Base-by-base conservation (phyloP, 108 stramenopile genomes). In the Cyclotella kingstonii region DNA sequence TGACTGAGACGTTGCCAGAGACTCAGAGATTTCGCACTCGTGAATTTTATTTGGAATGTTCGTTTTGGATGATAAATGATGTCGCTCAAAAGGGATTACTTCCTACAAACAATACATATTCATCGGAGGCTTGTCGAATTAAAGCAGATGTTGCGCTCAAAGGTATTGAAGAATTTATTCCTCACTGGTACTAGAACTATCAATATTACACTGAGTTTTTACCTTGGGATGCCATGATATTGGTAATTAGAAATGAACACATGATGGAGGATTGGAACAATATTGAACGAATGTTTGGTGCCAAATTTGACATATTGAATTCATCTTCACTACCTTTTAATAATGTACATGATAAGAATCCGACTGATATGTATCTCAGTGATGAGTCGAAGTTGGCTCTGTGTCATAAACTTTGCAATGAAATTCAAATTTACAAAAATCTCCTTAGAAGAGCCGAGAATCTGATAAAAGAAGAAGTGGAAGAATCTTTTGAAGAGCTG, bases 161-260 rank as follows among this genome's bases (percentile, higher is more conserved):
- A 31, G 67, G 67, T 11, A 43, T 42, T 3, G 60, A 36, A 12
- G n/a, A 33, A 12, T 56, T 44, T 44, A 23, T 48, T 28, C 28
- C 52, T 28, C 60, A 70, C 56, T 12, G 53, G 18, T 72, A 57
- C 35, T 72, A 38, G 31, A 72, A 72, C 28, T 72, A 72, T 40
- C 70, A 72, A 58, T 72, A 63, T 28, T 72, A 72, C 45, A 50
- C 49, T 30, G 62, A 72, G 35, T 48, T 46, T 6, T 39, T 66
- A 18, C 57, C 64, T 19, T 26, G 44, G 26, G 49, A 66, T 41
- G 52, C 58, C 15, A 65, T 53, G 7, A 48, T 79, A 10, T 57
- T 75, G 19, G 78, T 71, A 10, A 70, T 79, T 41, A 57, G 78
- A 14, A 65, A 74, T 25, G 74, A 79, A 36, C 78, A 79, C 57